Percentiles rank a stretch among this genome's conserved stretches.
Evolutionary conservation across 208 protist species (phyloP).

Genomic region (Trypanosoma vivax): DNA sequence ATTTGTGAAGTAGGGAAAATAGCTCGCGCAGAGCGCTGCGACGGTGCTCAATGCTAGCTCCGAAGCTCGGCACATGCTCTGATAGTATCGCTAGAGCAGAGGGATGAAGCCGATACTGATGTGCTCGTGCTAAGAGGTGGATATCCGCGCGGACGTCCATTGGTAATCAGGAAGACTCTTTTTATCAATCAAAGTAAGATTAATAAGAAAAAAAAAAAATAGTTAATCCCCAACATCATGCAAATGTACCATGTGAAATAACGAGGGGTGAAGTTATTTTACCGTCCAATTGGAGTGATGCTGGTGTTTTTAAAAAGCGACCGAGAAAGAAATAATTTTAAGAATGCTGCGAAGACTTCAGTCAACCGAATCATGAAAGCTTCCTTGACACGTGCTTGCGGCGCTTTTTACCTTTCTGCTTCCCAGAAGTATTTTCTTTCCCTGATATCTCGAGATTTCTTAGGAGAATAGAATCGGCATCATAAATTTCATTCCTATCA

Average conservation of each 20-base stretch:
- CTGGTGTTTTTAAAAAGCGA: too few relatives aligned
- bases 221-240: neutral
- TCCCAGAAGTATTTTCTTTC: constrained; percentile 13
- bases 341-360: neutral
- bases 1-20: constrained; percentile 58
- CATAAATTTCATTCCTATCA: constrained; percentile 19
- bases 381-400: constrained; percentile 2
- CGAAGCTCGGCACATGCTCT: constrained; percentile 40
- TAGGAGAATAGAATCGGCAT: constrained; percentile 45
- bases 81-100: constrained; percentile 58
- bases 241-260: too few relatives aligned
- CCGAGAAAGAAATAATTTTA: too few relatives aligned
- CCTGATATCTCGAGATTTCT: constrained; percentile 29
- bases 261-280: too few relatives aligned
- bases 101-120: constrained; percentile 75
- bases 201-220: constrained; percentile 6
- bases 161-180: constrained; percentile 25
- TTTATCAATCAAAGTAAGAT: constrained; percentile 3
- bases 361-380: neutral
- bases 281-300: too few relatives aligned
- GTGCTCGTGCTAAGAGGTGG: constrained; percentile 48
- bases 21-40: constrained; percentile 53
- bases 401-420: constrained; percentile 16
- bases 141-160: constrained; percentile 47
- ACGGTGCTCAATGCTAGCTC: constrained; percentile 30